phyloP scores from a whole-genome alignment of 2,329 filamentous ascomycete species.

The Monilinia vaccinii-corymbosi region DNA sequence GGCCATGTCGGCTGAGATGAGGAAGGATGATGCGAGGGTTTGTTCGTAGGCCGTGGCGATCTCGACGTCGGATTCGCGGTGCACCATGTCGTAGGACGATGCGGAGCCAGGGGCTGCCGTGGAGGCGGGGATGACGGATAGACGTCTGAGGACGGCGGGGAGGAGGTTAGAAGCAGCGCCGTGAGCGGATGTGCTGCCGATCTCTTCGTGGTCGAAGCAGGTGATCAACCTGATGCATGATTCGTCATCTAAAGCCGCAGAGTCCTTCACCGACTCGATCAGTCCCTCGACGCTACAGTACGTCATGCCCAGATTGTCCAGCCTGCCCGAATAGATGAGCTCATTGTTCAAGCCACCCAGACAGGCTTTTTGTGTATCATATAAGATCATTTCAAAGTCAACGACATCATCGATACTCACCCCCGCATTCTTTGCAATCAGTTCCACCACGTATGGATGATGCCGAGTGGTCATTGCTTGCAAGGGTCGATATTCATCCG shows the following conservation, averaged over 20 bases:
- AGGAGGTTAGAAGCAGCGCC: slow-evolving; percentile 90
- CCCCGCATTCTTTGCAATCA: slow-evolving; percentile 72
- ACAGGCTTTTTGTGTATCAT: slow-evolving; percentile 85
- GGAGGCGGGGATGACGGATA: slow-evolving; percentile 63
- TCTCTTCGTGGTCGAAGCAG: slow-evolving; percentile 96
- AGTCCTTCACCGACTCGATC: slow-evolving; percentile 63
- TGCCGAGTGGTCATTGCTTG: slow-evolving; percentile 73
- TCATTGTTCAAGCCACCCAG: slow-evolving; percentile 88
- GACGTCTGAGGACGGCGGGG: slow-evolving; percentile 74
- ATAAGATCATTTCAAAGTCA: slow-evolving; percentile 95
- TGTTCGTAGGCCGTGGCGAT: slow-evolving; percentile 83
- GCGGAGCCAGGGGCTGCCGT: slow-evolving; percentile 39
- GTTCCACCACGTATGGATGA: slow-evolving; percentile 76
- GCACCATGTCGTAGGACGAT: slow-evolving; percentile 52
- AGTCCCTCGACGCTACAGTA: slow-evolving; percentile 84
- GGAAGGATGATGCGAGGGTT: slow-evolving; percentile 81
- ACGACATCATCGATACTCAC: slow-evolving; percentile 63
- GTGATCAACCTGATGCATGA: slow-evolving; percentile 80
- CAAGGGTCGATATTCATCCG: slow-evolving; percentile 59
- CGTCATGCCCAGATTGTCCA: slow-evolving; percentile 95
- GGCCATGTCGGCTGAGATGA: slow-evolving; percentile 95
- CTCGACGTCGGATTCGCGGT: slow-evolving; percentile 46
- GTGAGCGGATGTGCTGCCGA: slow-evolving; percentile 85
- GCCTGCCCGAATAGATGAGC: slow-evolving; percentile 88
- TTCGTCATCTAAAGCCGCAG: slow-evolving; percentile 62